Conservation (phyloP, 495 filamentous ascomycete species). For the Eremomyces bilateralis region DNA sequence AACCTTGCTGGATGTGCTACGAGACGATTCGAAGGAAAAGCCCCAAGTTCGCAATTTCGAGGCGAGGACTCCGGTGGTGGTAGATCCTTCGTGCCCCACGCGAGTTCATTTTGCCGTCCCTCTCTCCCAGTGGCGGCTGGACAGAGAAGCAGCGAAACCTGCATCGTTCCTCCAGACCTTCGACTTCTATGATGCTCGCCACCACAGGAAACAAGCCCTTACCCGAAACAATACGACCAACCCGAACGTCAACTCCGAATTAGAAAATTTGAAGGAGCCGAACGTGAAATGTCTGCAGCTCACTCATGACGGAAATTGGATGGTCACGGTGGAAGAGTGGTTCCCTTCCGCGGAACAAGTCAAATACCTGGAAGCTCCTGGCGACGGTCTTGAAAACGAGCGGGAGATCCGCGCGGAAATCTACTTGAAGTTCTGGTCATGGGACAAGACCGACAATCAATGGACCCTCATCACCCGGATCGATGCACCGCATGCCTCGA, state of each 20-base stretch:
- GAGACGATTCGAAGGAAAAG: not conserved
- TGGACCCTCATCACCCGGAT: conserved; percentile 66
- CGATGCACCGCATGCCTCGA: conserved; percentile 51
- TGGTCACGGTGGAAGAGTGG: conserved; percentile 86
- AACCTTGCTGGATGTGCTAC: not conserved
- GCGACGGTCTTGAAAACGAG: conserved; percentile 18
- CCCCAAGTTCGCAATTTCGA: not conserved
- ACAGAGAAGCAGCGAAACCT: conserved; percentile 13
- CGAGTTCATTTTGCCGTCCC: conserved; percentile 40
- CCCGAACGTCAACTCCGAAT: conserved; percentile 47
- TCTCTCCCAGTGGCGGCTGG: conserved; percentile 22
- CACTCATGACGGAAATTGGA: conserved; percentile 65
- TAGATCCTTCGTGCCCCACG: conserved; percentile 26
- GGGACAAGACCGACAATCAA: conserved; percentile 33
- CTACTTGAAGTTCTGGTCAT: conserved; percentile 79
- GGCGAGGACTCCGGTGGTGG: not conserved
- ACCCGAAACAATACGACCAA: conserved; percentile 72
- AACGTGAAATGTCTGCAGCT: conserved; percentile 49
- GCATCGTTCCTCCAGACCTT: conserved; percentile 54
- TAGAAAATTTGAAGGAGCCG: conserved; percentile 46
- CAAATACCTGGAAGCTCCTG: conserved; percentile 20
- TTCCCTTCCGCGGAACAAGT: conserved; percentile 43
- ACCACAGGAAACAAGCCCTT: conserved; percentile 66
- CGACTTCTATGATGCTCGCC: conserved; percentile 47
- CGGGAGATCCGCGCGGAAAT: conserved; percentile 35